These are phyloP conservation scores for Cymodocea nodosa DNA, from an alignment of 116 monocot species.

Conservation along the genomic window DNA sequence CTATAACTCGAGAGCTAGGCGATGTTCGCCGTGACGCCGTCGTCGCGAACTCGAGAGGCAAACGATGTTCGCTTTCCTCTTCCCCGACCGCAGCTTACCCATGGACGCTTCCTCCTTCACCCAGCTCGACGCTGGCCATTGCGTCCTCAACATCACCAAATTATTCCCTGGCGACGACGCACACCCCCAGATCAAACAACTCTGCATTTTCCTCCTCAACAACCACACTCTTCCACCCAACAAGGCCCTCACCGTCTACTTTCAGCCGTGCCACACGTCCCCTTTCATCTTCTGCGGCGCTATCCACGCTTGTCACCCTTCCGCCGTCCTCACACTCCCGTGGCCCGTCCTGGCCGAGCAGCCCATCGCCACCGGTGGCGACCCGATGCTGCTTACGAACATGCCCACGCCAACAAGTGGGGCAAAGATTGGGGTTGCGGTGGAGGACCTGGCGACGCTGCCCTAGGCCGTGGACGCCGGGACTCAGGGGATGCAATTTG, in stretches of 20 bases:
- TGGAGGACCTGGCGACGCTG: constrained; percentile 61
- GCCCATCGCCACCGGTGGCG: constrained; percentile 3
- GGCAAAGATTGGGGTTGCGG: constrained; percentile 67
- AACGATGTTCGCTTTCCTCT: constrained; percentile 72
- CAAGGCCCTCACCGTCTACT: constrained; percentile 74
- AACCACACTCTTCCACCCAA: constrained; percentile 38
- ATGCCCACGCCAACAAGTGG: constrained; percentile 1
- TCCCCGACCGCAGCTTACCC: constrained; percentile 74
- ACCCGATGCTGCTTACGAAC: not conserved
- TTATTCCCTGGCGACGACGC: constrained; percentile 33
- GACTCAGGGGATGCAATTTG: no score
- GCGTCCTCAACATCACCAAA: constrained; percentile 53
- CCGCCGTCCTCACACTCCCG: constrained; percentile 66
- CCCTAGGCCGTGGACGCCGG: no score
- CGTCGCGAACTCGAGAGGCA: not conserved
- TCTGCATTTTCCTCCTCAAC: constrained; percentile 65
- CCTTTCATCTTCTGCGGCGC: constrained; percentile 75
- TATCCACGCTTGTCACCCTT: constrained; percentile 40
- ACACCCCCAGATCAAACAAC: constrained; percentile 34
- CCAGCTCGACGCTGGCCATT: constrained; percentile 73
- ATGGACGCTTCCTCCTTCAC: constrained; percentile 62
- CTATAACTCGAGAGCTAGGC: no score
- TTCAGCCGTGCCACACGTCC: constrained; percentile 37
- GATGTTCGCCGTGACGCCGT: no score
- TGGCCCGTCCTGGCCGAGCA: constrained; percentile 50